Conservation (phyloP, 139 green algal species). For the Tetradesmus lagerheimii region DNA sequence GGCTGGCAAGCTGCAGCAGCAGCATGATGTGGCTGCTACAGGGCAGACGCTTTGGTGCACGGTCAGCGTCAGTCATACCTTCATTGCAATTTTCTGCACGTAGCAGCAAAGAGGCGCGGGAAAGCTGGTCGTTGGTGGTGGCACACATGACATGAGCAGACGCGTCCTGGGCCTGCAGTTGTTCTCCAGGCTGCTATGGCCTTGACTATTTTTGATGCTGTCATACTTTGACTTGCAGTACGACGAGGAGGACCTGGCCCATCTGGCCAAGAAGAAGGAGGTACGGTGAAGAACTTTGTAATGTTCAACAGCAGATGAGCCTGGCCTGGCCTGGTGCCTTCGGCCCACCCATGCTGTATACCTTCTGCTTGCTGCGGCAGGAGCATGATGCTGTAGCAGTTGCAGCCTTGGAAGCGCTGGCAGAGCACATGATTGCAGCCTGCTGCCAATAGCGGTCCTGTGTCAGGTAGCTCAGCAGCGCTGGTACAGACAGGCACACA, state of each 20-base stretch:
- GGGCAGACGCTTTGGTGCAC: neutral
- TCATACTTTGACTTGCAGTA: slow-evolving; percentile 45
- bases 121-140: neutral
- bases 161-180: neutral
- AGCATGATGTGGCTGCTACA: neutral
- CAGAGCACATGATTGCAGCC: neutral
- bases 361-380: no score
- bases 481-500: neutral
- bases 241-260: slow-evolving; percentile 57
- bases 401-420: neutral
- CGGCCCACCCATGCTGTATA: no score
- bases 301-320: neutral
- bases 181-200: neutral
- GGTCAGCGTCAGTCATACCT: no score
- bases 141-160: neutral
- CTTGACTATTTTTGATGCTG: neutral
- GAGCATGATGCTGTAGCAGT: neutral
- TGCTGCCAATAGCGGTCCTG: neutral
- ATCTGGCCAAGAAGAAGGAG: slow-evolving; percentile 66
- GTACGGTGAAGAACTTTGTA: neutral
- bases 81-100: neutral
- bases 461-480: neutral
- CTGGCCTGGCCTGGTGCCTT: neutral
- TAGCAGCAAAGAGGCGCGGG: neutral
- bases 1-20: slow-evolving; percentile 3